Conservation (phyloP, 2,329 filamentous ascomycete species). For the Lecanicillium sp. region DNA sequence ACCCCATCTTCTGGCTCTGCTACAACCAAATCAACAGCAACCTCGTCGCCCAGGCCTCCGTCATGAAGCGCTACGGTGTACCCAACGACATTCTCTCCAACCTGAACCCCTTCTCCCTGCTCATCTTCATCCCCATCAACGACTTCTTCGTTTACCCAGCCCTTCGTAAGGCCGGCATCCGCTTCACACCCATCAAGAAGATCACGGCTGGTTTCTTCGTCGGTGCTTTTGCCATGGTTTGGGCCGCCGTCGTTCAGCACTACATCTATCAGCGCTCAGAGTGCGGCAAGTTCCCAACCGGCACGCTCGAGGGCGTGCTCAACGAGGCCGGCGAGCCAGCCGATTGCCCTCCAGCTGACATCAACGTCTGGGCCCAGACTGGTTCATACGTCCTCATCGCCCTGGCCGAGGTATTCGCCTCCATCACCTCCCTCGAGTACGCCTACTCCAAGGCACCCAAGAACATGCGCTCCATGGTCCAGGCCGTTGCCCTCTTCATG, state of each 20-base stretch:
- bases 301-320: constrained; percentile 11
- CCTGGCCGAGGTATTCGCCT: constrained; percentile 40
- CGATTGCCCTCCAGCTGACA: constrained; percentile 35
- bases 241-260: constrained; percentile 44
- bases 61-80: constrained; percentile 59
- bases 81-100: constrained; percentile 72
- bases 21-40: constrained; percentile 48
- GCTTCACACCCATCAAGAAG: constrained; percentile 67
- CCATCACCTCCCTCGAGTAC: constrained; percentile 58
- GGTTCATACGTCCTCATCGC: constrained; percentile 40
- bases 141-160: constrained; percentile 61
- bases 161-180: constrained; percentile 54
- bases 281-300: constrained; percentile 40
- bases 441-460: constrained; percentile 68
- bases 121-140: constrained; percentile 65
- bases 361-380: constrained; percentile 57
- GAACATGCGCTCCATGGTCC: constrained; percentile 70
- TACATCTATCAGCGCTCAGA: constrained; percentile 56
- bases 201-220: constrained; percentile 63
- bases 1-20: constrained; percentile 52
- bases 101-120: constrained; percentile 63
- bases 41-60: constrained; percentile 53
- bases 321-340: constrained; percentile 25
- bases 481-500: constrained; percentile 59
- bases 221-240: constrained; percentile 51